A percentile compares a stretch with the other conserved stretches of the same genome.
Evolutionary conservation across 1,284 basidiomycete genomes (phyloP).

Genomic region (Sutorius eximius): DNA sequence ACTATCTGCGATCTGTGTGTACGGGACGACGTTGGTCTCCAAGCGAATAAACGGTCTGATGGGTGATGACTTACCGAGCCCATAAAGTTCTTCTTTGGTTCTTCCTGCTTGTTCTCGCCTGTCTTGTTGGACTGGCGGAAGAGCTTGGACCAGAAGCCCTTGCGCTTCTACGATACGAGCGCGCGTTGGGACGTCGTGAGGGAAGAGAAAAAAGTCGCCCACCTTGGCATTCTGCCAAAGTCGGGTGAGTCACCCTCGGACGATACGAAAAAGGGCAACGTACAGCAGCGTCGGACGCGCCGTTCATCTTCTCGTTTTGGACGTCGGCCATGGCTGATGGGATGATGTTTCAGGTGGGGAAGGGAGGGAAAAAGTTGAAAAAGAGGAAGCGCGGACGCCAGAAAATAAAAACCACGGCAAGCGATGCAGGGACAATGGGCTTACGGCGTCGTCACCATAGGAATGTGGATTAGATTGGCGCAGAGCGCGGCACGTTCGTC

Average conservation of each 20-base stretch:
- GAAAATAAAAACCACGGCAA: slow-evolving; percentile 11
- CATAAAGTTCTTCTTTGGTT: slow-evolving; percentile 13
- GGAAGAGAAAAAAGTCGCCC: background rate
- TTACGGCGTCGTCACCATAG: background rate
- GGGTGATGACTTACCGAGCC: slow-evolving; percentile 6
- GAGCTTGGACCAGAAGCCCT: slow-evolving; percentile 19
- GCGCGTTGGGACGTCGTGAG: background rate
- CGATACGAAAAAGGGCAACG: background rate
- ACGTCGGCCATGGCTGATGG: slow-evolving; percentile 5
- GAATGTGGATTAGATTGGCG: background rate
- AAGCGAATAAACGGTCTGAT: background rate
- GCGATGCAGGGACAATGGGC: background rate
- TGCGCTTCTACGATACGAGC: slow-evolving; percentile 17
- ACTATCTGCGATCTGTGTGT: slow-evolving; percentile 2
- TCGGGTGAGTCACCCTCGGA: background rate
- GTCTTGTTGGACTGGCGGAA: slow-evolving; percentile 1
- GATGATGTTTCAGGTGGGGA: background rate
- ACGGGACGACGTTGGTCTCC: background rate
- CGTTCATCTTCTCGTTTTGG: background rate
- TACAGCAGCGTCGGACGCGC: slow-evolving; percentile 1
- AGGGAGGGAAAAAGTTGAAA: background rate
- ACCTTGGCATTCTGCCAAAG: slow-evolving; percentile 13
- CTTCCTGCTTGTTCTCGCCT: background rate
- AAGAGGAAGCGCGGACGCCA: background rate
- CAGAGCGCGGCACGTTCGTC: background rate